Evolutionary conservation across 164 flowering plant species (phyloP).

Genomic region (Kalanchoe fedtschenkoi): DNA sequence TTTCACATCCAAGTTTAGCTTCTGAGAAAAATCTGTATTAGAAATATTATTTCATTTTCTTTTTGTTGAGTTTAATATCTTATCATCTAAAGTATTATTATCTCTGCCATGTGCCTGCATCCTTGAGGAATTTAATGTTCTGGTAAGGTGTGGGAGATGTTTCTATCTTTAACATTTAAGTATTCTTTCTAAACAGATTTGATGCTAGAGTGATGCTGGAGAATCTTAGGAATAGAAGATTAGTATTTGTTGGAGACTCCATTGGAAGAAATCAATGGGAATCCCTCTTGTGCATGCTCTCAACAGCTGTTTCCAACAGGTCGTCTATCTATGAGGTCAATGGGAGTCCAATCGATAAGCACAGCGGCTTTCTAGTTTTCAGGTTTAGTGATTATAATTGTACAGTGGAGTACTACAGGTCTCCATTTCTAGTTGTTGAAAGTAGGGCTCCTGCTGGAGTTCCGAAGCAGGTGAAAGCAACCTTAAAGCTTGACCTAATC

Average conservation of each 20-base stretch:
- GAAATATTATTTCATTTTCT: background rate
- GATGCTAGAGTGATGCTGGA: slow-evolving; percentile 73
- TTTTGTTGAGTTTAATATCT: background rate
- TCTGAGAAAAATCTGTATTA: background rate
- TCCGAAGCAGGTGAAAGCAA: slow-evolving; percentile 31
- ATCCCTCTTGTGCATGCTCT: slow-evolving; percentile 90
- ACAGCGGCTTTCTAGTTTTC: slow-evolving; percentile 78
- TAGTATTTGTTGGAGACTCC: slow-evolving; percentile 91
- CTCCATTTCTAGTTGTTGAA: slow-evolving; percentile 87
- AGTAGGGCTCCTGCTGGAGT: slow-evolving; percentile 60
- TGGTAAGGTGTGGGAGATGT: background rate
- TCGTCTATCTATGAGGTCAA: slow-evolving; percentile 77
- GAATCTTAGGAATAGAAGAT: slow-evolving; percentile 53
- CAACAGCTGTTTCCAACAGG: slow-evolving; percentile 54
- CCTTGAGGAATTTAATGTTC: background rate
- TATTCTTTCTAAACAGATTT: too few species aligned
- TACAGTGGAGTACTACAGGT: slow-evolving; percentile 86
- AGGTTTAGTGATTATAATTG: slow-evolving; percentile 74
- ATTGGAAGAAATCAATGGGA: slow-evolving; percentile 99
- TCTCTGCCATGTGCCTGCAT: background rate
- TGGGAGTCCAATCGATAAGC: slow-evolving; percentile 92
- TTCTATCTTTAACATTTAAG: slow-evolving; percentile 3
- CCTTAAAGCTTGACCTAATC: slow-evolving; percentile 75
- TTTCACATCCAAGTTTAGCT: background rate
- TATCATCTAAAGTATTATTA: background rate